These are phyloP conservation scores for Oidiodendron maius DNA, from an alignment of 495 filamentous ascomycete species.

Conservation along the genomic window DNA sequence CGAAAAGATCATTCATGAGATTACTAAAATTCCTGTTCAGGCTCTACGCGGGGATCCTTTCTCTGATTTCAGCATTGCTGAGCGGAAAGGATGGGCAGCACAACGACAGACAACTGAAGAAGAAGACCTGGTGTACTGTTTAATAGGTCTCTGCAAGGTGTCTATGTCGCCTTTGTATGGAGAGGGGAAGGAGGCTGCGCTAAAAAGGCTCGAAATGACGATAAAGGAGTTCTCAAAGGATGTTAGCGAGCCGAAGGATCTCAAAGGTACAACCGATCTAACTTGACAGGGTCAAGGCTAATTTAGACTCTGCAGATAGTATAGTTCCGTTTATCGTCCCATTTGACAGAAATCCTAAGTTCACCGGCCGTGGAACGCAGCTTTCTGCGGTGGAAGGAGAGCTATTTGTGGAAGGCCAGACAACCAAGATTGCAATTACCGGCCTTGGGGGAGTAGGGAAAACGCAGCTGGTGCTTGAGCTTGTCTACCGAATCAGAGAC, in stretches of 20 bases:
- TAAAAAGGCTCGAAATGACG: conserved; percentile 26
- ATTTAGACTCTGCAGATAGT: too few relatives aligned
- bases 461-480: conserved; percentile 35
- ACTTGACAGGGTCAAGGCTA: too few relatives aligned
- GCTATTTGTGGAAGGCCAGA: conserved; percentile 7
- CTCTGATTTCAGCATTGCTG: conserved; percentile 6
- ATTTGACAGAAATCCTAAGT: conserved; percentile 6
- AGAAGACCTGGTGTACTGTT: conserved; percentile 33
- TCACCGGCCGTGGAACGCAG: conserved; percentile 4
- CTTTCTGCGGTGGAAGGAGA: not conserved
- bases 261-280: not conserved
- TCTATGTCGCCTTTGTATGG: conserved; percentile 35
- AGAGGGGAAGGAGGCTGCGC: conserved; percentile 25
- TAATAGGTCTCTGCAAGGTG: too few relatives aligned
- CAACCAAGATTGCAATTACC: conserved; percentile 24
- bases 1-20: conserved; percentile 8
- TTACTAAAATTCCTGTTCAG: conserved; percentile 17
- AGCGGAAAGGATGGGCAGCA: conserved; percentile 30
- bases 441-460: too few relatives aligned
- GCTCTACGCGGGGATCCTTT: conserved; percentile 11
- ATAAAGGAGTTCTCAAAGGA: conserved; percentile 17
- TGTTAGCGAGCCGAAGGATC: not conserved
- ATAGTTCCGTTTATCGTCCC: not conserved
- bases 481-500: conserved; percentile 29
- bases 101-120: conserved; percentile 21